Conservation (phyloP, 495 filamentous ascomycete species). For the Daldinia decipiens region DNA sequence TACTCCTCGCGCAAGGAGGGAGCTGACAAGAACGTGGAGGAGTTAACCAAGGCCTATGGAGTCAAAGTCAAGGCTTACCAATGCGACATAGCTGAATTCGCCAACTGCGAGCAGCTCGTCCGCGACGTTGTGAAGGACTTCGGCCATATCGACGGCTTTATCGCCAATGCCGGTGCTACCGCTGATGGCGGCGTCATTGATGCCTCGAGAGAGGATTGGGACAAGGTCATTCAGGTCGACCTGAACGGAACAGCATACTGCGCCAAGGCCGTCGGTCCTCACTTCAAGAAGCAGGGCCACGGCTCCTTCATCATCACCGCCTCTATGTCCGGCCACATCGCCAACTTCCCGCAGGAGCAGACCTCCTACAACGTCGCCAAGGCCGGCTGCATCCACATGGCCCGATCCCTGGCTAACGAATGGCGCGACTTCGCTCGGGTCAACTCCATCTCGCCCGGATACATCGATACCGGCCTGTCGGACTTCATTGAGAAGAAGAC, state of each 20-base stretch:
- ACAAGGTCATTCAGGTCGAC: slow-evolving; percentile 70
- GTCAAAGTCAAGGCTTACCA: slow-evolving; percentile 73
- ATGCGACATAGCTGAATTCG: slow-evolving; percentile 70
- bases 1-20: slow-evolving; percentile 59
- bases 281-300: slow-evolving; percentile 65
- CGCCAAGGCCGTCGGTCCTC: slow-evolving; percentile 66
- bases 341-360: slow-evolving; percentile 83
- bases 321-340: slow-evolving; percentile 73
- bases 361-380: slow-evolving; percentile 83
- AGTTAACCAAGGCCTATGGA: slow-evolving; percentile 58
- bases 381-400: slow-evolving; percentile 78
- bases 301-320: slow-evolving; percentile 68
- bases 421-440: slow-evolving; percentile 84
- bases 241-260: slow-evolving; percentile 72
- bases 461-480: slow-evolving; percentile 81
- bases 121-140: slow-evolving; percentile 63
- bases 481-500: slow-evolving; percentile 78
- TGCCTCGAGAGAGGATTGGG: slow-evolving; percentile 53
- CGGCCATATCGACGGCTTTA: slow-evolving; percentile 62
- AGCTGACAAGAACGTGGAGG: slow-evolving; percentile 67
- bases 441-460: slow-evolving; percentile 80
- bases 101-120: slow-evolving; percentile 64
- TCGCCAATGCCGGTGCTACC: slow-evolving; percentile 60
- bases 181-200: slow-evolving; percentile 56
- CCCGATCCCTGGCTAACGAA: slow-evolving; percentile 77